phyloP scores from a whole-genome alignment of 345 rosid genomes.

The Salix dunnii region DNA sequence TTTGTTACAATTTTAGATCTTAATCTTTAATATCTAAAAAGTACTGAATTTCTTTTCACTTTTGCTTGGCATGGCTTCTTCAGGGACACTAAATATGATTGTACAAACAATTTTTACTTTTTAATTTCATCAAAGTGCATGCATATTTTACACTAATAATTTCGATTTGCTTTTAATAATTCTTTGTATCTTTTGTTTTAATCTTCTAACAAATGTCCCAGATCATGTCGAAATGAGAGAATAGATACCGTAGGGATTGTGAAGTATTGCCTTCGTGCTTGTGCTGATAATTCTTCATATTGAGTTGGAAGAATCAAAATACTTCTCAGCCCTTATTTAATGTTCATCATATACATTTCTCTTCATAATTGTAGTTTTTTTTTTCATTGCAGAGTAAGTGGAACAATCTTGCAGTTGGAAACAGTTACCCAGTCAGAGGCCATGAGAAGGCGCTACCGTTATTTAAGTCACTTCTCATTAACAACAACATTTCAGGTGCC shows the following conservation, averaged over 20 bases:
- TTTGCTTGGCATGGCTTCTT: neutral
- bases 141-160: too few species aligned
- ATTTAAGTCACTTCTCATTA: conserved; percentile 85
- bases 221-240: too few species aligned
- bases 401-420: conserved; percentile 82
- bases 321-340: neutral
- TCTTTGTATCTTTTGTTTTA: too few species aligned
- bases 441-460: conserved; percentile 78
- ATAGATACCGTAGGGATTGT: too few species aligned
- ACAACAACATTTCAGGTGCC: conserved; percentile 78
- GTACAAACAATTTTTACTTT: too few species aligned
- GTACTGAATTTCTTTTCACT: neutral
- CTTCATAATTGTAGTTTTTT: neutral
- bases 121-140: too few species aligned
- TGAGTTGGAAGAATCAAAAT: neutral
- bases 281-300: neutral
- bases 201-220: too few species aligned
- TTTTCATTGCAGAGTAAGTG: conserved; percentile 55
- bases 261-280: too few species aligned
- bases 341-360: neutral
- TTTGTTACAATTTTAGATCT: neutral
- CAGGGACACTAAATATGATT: too few species aligned
- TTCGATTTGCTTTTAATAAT: too few species aligned
- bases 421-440: conserved; percentile 81
- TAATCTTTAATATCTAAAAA: neutral